Evolutionary conservation across 352 stramenopile species (phyloP).

Genomic region (Phytophthora meadii): DNA sequence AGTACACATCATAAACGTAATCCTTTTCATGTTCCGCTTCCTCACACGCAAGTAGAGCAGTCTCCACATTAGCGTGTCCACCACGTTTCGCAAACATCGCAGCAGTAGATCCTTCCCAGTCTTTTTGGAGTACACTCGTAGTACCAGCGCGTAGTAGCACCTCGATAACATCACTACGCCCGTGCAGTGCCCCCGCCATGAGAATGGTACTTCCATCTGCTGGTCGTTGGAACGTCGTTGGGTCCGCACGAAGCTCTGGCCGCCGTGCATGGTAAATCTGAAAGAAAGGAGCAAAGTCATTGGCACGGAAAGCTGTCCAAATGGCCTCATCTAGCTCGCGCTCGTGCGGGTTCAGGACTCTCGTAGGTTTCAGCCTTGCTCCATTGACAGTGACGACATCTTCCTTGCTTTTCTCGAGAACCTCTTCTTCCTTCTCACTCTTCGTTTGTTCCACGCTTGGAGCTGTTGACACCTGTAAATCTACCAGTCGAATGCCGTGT

Average conservation of each 20-base stretch:
- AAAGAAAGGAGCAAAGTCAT: constrained; percentile 87
- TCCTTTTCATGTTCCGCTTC: constrained; percentile 79
- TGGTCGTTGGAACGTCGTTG: constrained; percentile 70
- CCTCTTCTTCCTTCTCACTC: background rate
- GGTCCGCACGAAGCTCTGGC: constrained; percentile 50
- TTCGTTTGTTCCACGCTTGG: constrained; percentile 2
- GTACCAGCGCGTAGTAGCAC: constrained; percentile 55
- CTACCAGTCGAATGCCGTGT: constrained; percentile 68
- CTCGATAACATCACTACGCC: constrained; percentile 84
- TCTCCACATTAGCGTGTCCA: constrained; percentile 65
- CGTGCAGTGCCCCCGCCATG: constrained; percentile 81
- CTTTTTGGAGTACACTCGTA: constrained; percentile 61
- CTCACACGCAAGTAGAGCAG: constrained; percentile 76
- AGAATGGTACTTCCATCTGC: constrained; percentile 77
- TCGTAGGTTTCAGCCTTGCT: constrained; percentile 54
- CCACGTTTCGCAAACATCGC: constrained; percentile 64
- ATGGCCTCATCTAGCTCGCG: constrained; percentile 81
- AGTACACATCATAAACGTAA: constrained; percentile 89
- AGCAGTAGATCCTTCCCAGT: constrained; percentile 68
- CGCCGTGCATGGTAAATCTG: constrained; percentile 55
- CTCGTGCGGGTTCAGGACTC: constrained; percentile 82
- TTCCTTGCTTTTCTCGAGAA: constrained; percentile 17
- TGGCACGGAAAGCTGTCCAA: constrained; percentile 78
- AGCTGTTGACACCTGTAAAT: constrained; percentile 47
- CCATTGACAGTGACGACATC: constrained; percentile 64